Percentiles rank a stretch among this genome's conserved stretches.
Evolutionary conservation across 2,329 filamentous ascomycete genomes (phyloP).

Genomic region (Arthrobotrys sinensis): DNA sequence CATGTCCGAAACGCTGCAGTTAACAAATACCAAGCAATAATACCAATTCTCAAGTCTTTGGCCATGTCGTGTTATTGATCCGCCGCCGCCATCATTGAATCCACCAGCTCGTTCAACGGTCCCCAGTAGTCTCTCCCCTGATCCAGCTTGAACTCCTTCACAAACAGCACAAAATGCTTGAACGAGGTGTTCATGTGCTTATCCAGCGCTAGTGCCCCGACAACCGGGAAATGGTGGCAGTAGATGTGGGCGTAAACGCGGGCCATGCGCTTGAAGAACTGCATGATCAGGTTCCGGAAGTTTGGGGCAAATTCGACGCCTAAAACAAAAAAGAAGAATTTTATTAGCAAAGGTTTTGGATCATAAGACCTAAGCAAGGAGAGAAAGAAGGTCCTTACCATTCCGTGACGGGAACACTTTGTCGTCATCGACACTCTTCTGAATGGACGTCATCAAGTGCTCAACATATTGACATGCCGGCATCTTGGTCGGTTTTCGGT

Average conservation of each 20-base stretch:
- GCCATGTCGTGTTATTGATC: slow-evolving; percentile 25
- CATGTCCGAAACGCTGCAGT: slow-evolving; percentile 1
- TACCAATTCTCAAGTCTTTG: background rate
- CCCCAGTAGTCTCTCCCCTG: slow-evolving; percentile 98
- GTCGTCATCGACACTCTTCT: slow-evolving; percentile 95
- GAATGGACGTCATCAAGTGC: slow-evolving; percentile 97
- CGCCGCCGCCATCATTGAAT: slow-evolving; percentile 79
- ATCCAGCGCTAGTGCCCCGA: slow-evolving; percentile 93
- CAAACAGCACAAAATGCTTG: slow-evolving; percentile 99
- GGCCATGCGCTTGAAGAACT: slow-evolving; percentile 99
- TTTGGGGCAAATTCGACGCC: slow-evolving; percentile 95
- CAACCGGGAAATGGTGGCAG: slow-evolving; percentile 98
- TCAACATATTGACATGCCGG: slow-evolving; percentile 97
- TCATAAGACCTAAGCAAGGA: background rate
- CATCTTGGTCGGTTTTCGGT: slow-evolving; percentile 98
- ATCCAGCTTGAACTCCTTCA: slow-evolving; percentile 93
- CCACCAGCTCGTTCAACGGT: slow-evolving; percentile 92
- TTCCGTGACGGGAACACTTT: slow-evolving; percentile 94
- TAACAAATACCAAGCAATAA: background rate
- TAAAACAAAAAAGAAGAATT: slow-evolving; percentile 64
- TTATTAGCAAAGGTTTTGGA: background rate
- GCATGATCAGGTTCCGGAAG: slow-evolving; percentile 88
- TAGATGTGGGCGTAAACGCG: slow-evolving; percentile 99
- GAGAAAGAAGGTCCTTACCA: slow-evolving; percentile 70
- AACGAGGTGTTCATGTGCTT: slow-evolving; percentile 99